Conservation (phyloP, 768 basidiomycete species). For the Holtermanniella nyarrowii region DNA sequence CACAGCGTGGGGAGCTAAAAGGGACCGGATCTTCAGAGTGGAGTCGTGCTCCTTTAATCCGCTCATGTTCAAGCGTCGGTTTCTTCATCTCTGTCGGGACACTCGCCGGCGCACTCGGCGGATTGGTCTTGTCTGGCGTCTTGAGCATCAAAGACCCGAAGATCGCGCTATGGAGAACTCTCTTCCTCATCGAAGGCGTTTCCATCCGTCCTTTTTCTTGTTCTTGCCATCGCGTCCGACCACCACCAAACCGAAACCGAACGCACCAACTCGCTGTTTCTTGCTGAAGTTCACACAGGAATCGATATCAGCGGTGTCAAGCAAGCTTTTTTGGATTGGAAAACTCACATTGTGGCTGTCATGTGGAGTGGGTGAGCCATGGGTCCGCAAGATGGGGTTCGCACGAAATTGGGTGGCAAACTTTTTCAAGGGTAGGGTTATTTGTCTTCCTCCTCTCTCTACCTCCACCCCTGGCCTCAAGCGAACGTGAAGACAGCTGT, state of each 20-base stretch:
- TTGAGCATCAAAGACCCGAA: slow-evolving; percentile 22
- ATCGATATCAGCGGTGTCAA: slow-evolving; percentile 42
- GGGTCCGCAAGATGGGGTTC: too few relatives aligned
- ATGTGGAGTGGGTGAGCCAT: slow-evolving; percentile 16
- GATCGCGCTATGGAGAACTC: slow-evolving; percentile 35
- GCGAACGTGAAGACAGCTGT: slow-evolving; percentile 19
- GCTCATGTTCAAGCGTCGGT: too few relatives aligned
- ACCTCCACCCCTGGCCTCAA: too few relatives aligned
- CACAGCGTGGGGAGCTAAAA: too few relatives aligned
- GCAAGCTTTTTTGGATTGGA: slow-evolving; percentile 39
- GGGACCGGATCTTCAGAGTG: too few relatives aligned
- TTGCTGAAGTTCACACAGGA: slow-evolving; percentile 22
- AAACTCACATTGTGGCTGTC: slow-evolving; percentile 36
- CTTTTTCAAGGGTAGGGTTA: too few relatives aligned
- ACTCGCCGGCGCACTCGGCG: slow-evolving; percentile 37
- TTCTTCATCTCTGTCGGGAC: slow-evolving; percentile 42
- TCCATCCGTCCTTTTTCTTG: slow-evolving; percentile 40
- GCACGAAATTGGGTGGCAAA: too few relatives aligned
- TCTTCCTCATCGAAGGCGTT: slow-evolving; percentile 44
- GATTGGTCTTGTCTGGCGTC: slow-evolving; percentile 30
- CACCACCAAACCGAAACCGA: slow-evolving; percentile 36
- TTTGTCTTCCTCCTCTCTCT: too few relatives aligned
- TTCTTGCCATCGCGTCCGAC: slow-evolving; percentile 43
- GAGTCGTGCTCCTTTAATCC: too few relatives aligned
- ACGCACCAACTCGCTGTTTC: slow-evolving; percentile 38